Evolutionary conservation across 2,329 filamentous ascomycete genomes (phyloP), one percentile per base, ranked within the genome.

Genomic region (Ascochyta viciae-villosae): DNA sequence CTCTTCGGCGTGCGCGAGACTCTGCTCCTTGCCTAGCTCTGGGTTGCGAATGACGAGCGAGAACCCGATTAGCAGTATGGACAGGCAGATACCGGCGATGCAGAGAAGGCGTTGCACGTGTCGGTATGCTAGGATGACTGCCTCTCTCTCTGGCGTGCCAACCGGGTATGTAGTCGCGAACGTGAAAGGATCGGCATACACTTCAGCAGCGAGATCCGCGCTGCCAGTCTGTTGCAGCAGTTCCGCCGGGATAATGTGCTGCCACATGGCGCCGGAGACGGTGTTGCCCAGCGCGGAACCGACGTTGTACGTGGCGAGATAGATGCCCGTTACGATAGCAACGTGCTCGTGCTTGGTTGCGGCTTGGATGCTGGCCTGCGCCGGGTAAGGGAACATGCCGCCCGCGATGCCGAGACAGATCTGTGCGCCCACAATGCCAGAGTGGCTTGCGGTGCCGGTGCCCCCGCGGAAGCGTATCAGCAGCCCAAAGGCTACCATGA

Each of bases 401-500:
- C 86, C 86, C 0, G 85, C 85, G 47, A 88, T 78, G 62, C 87
- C 87, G 1, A 89, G 79, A 5, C 89, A 74, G 7, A 88, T 77
- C 68, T 89, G 85, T 2, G 83, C 85, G 15, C 82, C 86, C 54
- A 89, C 84, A 51, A 89, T 78, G 26, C 87, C 87, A 1, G 81
- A 78, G 52, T 84, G 77, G 57, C 75, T 78, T 9, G 77, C 70
- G 0, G 63, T 33, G 1, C 71, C 75, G 0, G 77, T 65, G 6
- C 81, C 80, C 33, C 86, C 86, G n/a, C 87, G 84, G 77, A 80
- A 89, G 62, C 80, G 79, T 65, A 89, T 88, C 16, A 89, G 77
- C 1, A 89, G 78, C 9, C 86, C 87, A 60, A 88, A 89, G 0
- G 86, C 85, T n/a, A 87, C 83, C 65, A 86, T 78, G 76, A 86